phyloP scores from a whole-genome alignment of 2,329 filamentous ascomycete species.

The Periconia sp. region DNA sequence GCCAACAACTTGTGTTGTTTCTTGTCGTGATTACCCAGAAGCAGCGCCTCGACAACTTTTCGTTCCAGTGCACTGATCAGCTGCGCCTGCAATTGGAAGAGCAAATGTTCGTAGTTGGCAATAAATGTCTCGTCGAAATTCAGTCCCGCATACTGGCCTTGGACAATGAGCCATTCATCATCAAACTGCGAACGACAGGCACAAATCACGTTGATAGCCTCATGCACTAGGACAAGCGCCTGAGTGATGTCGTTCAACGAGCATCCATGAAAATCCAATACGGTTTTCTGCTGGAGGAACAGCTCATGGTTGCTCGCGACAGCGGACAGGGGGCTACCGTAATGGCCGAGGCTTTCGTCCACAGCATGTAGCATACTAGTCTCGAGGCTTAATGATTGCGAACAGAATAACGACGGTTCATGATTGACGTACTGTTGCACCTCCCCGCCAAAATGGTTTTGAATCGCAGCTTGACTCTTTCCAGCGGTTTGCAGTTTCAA shows the following conservation, averaged over 20 bases:
- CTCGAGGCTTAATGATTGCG: conserved; percentile 31
- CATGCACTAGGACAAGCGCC: conserved; percentile 30
- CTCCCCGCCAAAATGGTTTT: conserved; percentile 35
- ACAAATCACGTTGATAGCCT: conserved; percentile 34
- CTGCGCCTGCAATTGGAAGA: conserved; percentile 42
- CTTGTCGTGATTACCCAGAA: conserved; percentile 34
- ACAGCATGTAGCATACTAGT: conserved; percentile 33
- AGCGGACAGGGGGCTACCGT: conserved; percentile 26
- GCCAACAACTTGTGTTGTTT: conserved; percentile 33
- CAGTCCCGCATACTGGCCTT: conserved; percentile 31
- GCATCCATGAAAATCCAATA: conserved; percentile 29
- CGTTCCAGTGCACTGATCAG: conserved; percentile 34
- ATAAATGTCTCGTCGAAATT: conserved; percentile 40
- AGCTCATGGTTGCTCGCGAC: conserved; percentile 34
- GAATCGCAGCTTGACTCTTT: conserved; percentile 23
- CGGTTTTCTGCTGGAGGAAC: conserved; percentile 39
- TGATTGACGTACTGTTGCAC: conserved; percentile 41
- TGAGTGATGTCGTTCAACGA: conserved; percentile 31
- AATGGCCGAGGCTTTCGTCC: conserved; percentile 20
- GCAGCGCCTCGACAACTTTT: conserved; percentile 31
- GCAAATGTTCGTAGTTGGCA: conserved; percentile 48
- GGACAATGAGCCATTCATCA: conserved; percentile 34
- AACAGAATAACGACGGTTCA: conserved; percentile 31
- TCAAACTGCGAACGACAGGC: conserved; percentile 27
- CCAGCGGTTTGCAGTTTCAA: conserved; percentile 24